Percentiles rank a stretch among this genome's conserved stretches.
Evolutionary conservation across 2,329 filamentous ascomycete species (phyloP).

Genomic region (Thelonectria discophora): DNA sequence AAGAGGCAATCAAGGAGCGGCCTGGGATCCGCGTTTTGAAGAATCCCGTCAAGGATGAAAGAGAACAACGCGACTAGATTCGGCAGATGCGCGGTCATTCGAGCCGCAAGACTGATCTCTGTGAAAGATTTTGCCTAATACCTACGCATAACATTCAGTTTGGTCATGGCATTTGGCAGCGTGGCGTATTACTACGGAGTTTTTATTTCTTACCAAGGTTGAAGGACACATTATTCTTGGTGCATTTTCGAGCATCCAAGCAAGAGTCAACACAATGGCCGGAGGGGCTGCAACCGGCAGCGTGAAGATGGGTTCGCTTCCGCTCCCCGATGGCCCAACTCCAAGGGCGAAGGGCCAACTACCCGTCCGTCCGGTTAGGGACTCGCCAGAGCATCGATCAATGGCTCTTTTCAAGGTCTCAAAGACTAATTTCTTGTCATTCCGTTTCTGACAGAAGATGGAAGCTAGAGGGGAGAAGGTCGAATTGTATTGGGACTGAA

Average conservation of each 20-base stretch:
- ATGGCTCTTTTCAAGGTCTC: neutral
- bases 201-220: conserved; percentile 39
- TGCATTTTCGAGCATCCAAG: conserved; percentile 37
- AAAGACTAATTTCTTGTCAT: conserved; percentile 5
- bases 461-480: conserved; percentile 6
- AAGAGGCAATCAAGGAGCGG: conserved; percentile 94
- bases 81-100: conserved; percentile 18
- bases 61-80: conserved; percentile 25
- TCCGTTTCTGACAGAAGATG: neutral
- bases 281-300: neutral
- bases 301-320: too few species aligned
- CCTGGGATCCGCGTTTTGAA: conserved; percentile 84
- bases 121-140: conserved; percentile 34
- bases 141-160: conserved; percentile 36
- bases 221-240: conserved; percentile 37
- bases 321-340: neutral
- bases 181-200: conserved; percentile 46
- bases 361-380: neutral
- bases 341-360: conserved; percentile 3
- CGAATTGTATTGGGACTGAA: conserved; percentile 11
- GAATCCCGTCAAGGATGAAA: conserved; percentile 7
- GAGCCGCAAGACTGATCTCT: conserved; percentile 27
- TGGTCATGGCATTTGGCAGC: conserved; percentile 46
- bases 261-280: conserved; percentile 12
- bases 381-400: neutral